Base-by-base conservation (phyloP, 2,329 filamentous ascomycete species). In the Monosporascus sp. region DNA sequence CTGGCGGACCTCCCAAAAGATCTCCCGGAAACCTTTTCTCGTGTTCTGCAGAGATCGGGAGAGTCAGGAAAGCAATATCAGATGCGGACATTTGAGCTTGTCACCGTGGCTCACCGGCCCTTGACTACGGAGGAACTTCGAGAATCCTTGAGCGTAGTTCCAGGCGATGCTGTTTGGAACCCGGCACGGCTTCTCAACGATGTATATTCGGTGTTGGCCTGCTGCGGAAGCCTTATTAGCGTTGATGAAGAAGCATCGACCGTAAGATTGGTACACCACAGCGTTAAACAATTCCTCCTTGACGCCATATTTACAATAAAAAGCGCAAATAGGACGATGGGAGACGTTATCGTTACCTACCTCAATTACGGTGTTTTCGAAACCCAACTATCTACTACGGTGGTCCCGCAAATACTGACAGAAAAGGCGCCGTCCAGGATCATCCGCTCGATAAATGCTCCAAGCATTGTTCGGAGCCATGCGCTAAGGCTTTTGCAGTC, bases 131-230 rank as follows among this genome's bases (percentile, higher is more conserved):
- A 69, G 0, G 68, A 76, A 48, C 58, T 77, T 47, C 62, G 65
- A 19, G 73, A 76, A 61, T 71, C 71, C 5, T 49, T 74, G 0
- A 73, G 71, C 16, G 69, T 77, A 0, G 52, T 54, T 2, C 64
- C 67, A 6, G 70, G 71, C 1, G 56, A 71, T 14, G 48, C 57
- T 0, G 31, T 34, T 1, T 71, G 66, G 67, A 52, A 65, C 16
- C 57, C 57, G 0, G 36, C 40, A 20, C 56, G 45, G 22, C 52
- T 62, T 34, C 24, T 67, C 16, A 69, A 67, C 20, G 53, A 69
- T 17, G 56, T 71, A 0, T 52, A 60, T 27, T 49, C 56, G 0
- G 51, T 57, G 2, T 49, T 73, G 2, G 53, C 54, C 16, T 69
- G 59, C 37, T 73, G 71, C 20, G 69, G 70, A 19, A 64, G 70